Evolutionary conservation across 2,329 filamentous ascomycete genomes (phyloP).

Genomic region (Talaromyces sp.): DNA sequence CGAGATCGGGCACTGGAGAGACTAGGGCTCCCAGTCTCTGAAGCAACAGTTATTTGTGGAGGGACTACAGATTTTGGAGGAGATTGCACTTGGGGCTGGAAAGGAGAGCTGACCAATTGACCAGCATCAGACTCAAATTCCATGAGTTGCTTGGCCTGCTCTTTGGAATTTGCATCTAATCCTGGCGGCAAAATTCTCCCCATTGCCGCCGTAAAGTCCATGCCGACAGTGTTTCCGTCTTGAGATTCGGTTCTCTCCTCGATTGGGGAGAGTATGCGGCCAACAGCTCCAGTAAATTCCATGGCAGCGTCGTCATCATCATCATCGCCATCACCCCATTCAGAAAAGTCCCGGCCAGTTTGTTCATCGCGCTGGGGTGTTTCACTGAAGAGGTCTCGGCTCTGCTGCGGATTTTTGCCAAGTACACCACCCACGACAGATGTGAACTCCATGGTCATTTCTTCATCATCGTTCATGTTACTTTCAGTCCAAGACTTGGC

Average conservation of each 20-base stretch:
- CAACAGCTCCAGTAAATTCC: conserved; percentile 54
- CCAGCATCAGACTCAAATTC: conserved; percentile 52
- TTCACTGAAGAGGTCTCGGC: conserved; percentile 6
- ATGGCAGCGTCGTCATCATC: conserved; percentile 43
- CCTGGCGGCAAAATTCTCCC: conserved; percentile 55
- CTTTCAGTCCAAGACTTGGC: conserved; percentile 24
- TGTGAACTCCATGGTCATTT: conserved; percentile 46
- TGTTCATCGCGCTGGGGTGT: conserved; percentile 13
- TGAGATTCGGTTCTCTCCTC: conserved; percentile 33
- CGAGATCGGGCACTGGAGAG: conserved; percentile 47
- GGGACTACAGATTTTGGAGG: conserved; percentile 23
- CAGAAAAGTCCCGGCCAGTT: conserved; percentile 18
- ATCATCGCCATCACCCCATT: conserved; percentile 15
- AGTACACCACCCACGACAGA: conserved; percentile 40
- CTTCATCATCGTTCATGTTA: conserved; percentile 35
- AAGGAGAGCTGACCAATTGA: conserved; percentile 43
- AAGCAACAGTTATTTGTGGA: conserved; percentile 37
- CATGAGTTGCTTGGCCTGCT: conserved; percentile 53
- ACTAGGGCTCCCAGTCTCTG: conserved; percentile 51
- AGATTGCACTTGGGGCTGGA: conserved; percentile 32
- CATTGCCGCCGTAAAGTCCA: conserved; percentile 63
- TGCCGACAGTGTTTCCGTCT: conserved; percentile 50
- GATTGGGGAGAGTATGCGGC: conserved; percentile 37
- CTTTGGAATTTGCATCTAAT: conserved; percentile 34
- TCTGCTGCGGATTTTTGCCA: conserved; percentile 18